Evolutionary conservation across 768 basidiomycete genomes (phyloP).

Genomic region (Nidula microcarpa): DNA sequence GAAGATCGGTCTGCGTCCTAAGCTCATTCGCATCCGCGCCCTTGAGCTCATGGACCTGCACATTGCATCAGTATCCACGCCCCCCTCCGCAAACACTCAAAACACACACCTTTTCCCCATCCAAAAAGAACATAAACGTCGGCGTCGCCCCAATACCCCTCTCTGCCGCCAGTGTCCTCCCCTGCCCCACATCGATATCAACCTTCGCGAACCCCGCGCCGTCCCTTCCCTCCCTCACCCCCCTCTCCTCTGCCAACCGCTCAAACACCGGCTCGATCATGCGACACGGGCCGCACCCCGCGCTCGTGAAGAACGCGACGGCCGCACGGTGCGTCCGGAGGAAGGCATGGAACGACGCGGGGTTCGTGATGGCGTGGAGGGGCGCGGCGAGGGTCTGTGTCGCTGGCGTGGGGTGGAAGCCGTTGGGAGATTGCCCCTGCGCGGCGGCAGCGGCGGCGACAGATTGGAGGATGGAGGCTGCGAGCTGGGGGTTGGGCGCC

Average conservation of each 20-base stretch:
- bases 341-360: conserved; percentile 65
- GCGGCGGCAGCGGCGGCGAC: conserved; percentile 49
- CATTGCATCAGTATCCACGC: neutral
- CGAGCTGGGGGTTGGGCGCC: conserved; percentile 43
- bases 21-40: conserved; percentile 72
- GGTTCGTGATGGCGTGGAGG: conserved; percentile 71
- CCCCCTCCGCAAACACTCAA: neutral
- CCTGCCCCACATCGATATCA: conserved; percentile 72
- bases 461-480: conserved; percentile 52
- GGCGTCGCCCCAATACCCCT: conserved; percentile 77
- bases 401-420: conserved; percentile 14
- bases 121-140: conserved; percentile 84
- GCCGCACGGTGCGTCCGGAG: conserved; percentile 66
- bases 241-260: conserved; percentile 65
- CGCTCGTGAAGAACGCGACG: conserved; percentile 79
- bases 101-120: conserved; percentile 61
- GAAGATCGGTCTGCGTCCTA: conserved; percentile 66
- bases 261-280: conserved; percentile 86
- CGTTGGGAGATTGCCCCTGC: conserved; percentile 11
- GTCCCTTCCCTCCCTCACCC: conserved; percentile 28
- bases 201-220: conserved; percentile 81
- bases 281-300: conserved; percentile 74
- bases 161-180: conserved; percentile 52
- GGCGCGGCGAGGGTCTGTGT: conserved; percentile 55
- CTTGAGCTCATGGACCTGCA: conserved; percentile 64